These are phyloP conservation scores for Drechslerella stenobrocha DNA, from an alignment of 2,329 filamentous ascomycete genomes.

Conservation along the genomic window DNA sequence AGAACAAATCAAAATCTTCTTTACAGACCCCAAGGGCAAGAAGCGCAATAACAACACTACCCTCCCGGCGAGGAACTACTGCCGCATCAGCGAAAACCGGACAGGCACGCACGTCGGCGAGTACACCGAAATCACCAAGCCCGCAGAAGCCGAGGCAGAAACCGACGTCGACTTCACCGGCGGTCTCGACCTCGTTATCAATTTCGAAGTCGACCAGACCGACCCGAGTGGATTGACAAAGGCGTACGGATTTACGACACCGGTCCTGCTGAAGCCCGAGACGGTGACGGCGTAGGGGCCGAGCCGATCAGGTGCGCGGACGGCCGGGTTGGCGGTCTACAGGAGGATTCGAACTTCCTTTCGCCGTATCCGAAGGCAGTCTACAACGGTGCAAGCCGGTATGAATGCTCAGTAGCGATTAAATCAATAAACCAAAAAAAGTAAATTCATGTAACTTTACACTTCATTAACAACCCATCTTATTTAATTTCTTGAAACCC, in stretches of 20 bases:
- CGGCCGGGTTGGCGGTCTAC: constrained; percentile 26
- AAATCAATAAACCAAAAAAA: too few species aligned
- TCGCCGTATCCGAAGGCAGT: not conserved
- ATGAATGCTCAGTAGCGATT: too few species aligned
- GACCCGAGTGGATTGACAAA: constrained; percentile 86
- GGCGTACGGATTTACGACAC: constrained; percentile 84
- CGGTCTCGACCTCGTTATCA: constrained; percentile 82
- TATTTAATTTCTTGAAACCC: too few species aligned
- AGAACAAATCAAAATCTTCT: constrained; percentile 92
- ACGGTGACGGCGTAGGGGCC: constrained; percentile 28
- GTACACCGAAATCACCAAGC: constrained; percentile 46
- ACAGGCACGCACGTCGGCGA: constrained; percentile 58
- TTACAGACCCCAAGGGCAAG: constrained; percentile 84
- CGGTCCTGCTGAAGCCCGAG: constrained; percentile 62
- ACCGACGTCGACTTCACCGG: constrained; percentile 60
- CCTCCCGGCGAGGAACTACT: constrained; percentile 91
- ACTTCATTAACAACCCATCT: too few species aligned
- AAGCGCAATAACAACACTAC: constrained; percentile 77
- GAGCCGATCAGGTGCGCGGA: constrained; percentile 21
- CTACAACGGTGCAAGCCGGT: too few species aligned
- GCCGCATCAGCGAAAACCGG: constrained; percentile 81
- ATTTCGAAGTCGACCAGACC: constrained; percentile 81
- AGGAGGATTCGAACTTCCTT: constrained; percentile 28
- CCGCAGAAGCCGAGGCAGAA: constrained; percentile 33
- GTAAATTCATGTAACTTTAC: too few species aligned